Base-by-base conservation (phyloP, 139 green algal genomes). In the Astrephomene gubernaculifera region DNA sequence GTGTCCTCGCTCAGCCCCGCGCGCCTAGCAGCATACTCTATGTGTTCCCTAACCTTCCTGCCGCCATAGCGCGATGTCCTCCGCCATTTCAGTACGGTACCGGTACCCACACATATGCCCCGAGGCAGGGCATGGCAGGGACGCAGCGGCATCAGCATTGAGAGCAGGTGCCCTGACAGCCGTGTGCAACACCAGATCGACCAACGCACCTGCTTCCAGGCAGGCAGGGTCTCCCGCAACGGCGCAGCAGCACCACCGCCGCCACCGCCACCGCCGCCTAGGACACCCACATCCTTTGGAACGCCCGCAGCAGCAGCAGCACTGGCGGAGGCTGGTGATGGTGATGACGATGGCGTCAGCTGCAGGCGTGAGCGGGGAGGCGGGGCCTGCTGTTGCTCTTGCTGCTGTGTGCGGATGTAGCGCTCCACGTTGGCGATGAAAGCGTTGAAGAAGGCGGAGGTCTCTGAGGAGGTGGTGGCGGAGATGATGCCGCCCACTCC, bases 401-500 rank as follows among this genome's bases (percentile, higher is more conserved):
- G n/a, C n/a, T n/a, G n/a, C n/a, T n/a, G n/a, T n/a, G n/a, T n/a
- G n/a, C n/a, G n/a, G n/a, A n/a, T n/a, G n/a, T n/a, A n/a, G n/a
- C n/a, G 21, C 3, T 78, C 79, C 25, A 86, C 27, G 39, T 73
- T 81, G 25, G 38, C 43, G 2, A 60, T 8, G 70, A 75, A 87
- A 41, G 44, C 36, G 21, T 29, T 67, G 70, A 60, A 87, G 60
- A 83, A 89, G 17, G 43, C 60, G 22, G 36, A 49, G 44, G 41
- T 74, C 0, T 87, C 76, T 12, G 45, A 38, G 25, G 67, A 74
- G 12, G 76, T 87, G 70, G 82, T 88, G 14, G 36, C 63, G 36
- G 36, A 52, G 78, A 91, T 88, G 68, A 91, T 88, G 67, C 69
- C 82, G 27, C 70, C 76, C 45, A 88, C 63, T 21, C 65, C 49